Conservation (phyloP, 768 basidiomycete genomes). For the Nevesoporus exiguus region DNA sequence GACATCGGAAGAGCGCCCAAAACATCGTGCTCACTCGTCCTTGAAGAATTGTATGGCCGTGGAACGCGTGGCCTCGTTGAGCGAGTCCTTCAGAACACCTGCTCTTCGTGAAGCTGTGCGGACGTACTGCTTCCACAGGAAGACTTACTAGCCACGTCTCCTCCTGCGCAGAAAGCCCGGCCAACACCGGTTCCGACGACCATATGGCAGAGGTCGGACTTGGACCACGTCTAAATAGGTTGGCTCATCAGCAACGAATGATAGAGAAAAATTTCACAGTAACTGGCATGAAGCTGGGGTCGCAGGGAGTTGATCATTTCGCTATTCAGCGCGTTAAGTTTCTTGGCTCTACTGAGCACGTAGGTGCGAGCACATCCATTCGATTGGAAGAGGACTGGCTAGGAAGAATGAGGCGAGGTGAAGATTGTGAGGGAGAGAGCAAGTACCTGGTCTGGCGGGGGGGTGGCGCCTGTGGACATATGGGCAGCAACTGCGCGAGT, state of each 20-base stretch:
- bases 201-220: conserved; percentile 64
- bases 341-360: conserved; percentile 73
- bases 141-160: conserved; percentile 82
- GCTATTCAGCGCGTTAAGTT: conserved; percentile 79
- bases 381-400: conserved; percentile 67
- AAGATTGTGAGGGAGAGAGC: background rate
- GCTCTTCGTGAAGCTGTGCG: conserved; percentile 3
- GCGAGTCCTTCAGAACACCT: conserved; percentile 59
- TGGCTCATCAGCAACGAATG: conserved; percentile 6
- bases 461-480: conserved; percentile 28
- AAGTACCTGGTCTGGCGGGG: conserved; percentile 26
- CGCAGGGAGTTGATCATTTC: conserved; percentile 72
- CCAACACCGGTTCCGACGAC: conserved; percentile 71
- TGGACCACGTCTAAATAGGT: conserved; percentile 62
- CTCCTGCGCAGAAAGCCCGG: conserved; percentile 89
- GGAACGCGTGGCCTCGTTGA: conserved; percentile 47
- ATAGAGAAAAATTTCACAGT: background rate
- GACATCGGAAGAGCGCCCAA: conserved; percentile 3
- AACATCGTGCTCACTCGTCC: conserved; percentile 61
- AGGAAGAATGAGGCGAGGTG: conserved; percentile 19
- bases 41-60: conserved; percentile 86
- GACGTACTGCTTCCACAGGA: conserved; percentile 3
- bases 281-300: conserved; percentile 70
- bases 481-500: conserved; percentile 33
- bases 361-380: conserved; percentile 62